Conservation (phyloP, 306 rosid species). For the Trifolium subterraneum region DNA sequence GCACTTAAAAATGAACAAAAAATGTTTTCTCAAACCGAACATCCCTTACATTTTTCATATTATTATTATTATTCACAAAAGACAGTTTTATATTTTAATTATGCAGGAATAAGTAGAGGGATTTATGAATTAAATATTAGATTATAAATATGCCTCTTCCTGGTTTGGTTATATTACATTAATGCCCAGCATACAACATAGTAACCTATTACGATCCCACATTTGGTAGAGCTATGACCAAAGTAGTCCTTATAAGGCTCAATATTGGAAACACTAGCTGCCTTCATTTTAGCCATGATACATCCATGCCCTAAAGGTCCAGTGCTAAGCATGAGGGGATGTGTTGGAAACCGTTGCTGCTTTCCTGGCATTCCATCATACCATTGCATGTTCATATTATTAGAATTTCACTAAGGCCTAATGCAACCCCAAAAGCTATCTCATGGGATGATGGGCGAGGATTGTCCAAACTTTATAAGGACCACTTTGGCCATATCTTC, state of each 20-base stretch:
- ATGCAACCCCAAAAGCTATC: conserved; percentile 1
- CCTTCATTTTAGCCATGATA: neutral
- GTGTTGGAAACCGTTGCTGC: neutral
- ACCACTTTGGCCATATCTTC: neutral
- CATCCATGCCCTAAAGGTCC: neutral
- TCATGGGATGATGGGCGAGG: neutral
- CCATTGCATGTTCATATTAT: neutral
- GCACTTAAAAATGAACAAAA: neutral
- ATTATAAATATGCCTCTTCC: neutral
- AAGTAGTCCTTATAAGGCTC: neutral
- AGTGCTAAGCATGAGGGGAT: neutral
- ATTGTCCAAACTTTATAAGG: neutral
- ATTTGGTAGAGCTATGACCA: neutral
- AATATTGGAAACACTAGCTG: neutral
- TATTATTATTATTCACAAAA: neutral
- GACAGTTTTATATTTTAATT: neutral
- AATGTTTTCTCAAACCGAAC: neutral
- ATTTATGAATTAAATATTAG: neutral
- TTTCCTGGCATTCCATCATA: neutral
- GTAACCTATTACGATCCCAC: conserved; percentile 1
- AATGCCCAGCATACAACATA: neutral
- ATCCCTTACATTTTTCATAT: neutral
- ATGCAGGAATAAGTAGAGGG: neutral
- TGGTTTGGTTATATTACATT: neutral
- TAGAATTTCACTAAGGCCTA: neutral